phyloP scores from a whole-genome alignment of 2,329 filamentous ascomycete genomes.

The Sordariomycetes sp. region DNA sequence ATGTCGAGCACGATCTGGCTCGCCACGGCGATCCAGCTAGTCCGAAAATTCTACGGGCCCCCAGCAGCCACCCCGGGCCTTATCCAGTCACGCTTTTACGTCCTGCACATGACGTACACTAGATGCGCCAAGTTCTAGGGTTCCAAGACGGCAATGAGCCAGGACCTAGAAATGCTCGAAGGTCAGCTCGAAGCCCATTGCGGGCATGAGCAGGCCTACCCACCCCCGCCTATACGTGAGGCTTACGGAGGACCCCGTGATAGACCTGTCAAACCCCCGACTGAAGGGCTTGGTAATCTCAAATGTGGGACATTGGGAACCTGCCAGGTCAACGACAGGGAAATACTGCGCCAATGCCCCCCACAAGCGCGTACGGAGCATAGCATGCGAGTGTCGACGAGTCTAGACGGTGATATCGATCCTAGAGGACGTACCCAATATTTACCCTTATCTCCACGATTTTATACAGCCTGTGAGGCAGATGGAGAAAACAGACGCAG shows the following conservation, averaged over 20 bases:
- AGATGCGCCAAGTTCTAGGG: slow-evolving; percentile 14
- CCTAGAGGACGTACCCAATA: neutral
- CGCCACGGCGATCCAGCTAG: slow-evolving; percentile 15
- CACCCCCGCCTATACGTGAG: neutral
- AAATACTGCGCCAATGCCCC: neutral
- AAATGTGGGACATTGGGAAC: neutral
- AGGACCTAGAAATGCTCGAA: slow-evolving; percentile 14
- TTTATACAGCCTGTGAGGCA: neutral
- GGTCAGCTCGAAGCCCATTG: slow-evolving; percentile 9
- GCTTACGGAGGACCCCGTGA: neutral
- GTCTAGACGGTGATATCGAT: no score
- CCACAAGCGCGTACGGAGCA: no score
- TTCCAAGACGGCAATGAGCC: slow-evolving; percentile 12
- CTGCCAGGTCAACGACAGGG: neutral
- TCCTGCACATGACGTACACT: slow-evolving; percentile 12
- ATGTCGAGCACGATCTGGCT: slow-evolving; percentile 18
- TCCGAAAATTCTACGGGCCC: slow-evolving; percentile 7
- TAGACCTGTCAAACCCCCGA: neutral
- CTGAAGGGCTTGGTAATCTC: neutral
- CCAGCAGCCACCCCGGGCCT: slow-evolving; percentile 1
- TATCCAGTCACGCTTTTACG: slow-evolving; percentile 8
- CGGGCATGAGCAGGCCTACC: neutral
- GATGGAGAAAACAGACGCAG: neutral
- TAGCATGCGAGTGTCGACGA: no score
- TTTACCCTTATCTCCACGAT: neutral